Evolutionary conservation across 2,329 filamentous ascomycete species (phyloP).

Genomic region (Microdochium nivale): DNA sequence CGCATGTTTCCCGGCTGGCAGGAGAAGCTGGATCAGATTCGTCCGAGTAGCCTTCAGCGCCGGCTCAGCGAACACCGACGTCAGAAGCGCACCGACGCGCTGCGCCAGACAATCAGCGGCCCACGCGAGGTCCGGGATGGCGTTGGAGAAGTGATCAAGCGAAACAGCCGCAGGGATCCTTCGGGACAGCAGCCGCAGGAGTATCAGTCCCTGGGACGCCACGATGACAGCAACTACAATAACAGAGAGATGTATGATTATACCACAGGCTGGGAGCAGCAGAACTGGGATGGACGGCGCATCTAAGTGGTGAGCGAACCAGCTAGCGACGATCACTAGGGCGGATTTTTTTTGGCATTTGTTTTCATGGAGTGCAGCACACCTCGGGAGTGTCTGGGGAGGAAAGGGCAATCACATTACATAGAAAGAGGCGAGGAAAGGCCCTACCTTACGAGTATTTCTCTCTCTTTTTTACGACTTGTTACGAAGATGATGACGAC

Average conservation of each 20-base stretch:
- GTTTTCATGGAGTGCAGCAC: too few species aligned
- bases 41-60: conserved; percentile 42
- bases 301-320: neutral
- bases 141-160: conserved; percentile 46
- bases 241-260: conserved; percentile 4
- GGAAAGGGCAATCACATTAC: too few species aligned
- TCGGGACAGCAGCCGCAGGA: conserved; percentile 14
- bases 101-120: conserved; percentile 51
- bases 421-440: too few species aligned
- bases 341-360: too few species aligned
- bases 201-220: too few species aligned
- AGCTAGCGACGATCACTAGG: too few species aligned
- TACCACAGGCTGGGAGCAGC: neutral
- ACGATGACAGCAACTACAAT: neutral
- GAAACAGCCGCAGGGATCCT: conserved; percentile 26
- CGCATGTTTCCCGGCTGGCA: conserved; percentile 28
- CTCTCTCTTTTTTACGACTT: too few species aligned
- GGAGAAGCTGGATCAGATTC: conserved; percentile 37
- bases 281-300: neutral
- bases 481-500: too few species aligned
- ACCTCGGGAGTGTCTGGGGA: too few species aligned
- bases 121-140: conserved; percentile 50
- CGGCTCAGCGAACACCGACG: conserved; percentile 49
- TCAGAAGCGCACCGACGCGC: conserved; percentile 48
- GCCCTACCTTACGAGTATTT: too few species aligned